Evolutionary conservation across 2,329 filamentous ascomycete genomes (phyloP), one percentile per base, ranked within the genome.

Genomic region (Trichoderma koningiopsis): DNA sequence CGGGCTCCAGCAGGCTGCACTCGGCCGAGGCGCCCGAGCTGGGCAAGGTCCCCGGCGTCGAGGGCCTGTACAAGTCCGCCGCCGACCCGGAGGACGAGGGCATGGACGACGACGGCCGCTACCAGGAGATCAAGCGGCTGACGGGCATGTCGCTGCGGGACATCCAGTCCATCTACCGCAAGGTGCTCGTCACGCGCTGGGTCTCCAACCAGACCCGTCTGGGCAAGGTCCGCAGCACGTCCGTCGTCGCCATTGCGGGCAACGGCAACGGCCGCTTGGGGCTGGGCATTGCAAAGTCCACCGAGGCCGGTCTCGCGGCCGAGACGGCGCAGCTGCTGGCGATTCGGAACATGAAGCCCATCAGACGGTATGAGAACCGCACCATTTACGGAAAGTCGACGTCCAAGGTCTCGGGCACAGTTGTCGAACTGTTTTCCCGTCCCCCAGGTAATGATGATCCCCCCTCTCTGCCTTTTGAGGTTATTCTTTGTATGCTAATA

Each of bases 201-300:
- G 96, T 99, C 70, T 85, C 88, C 73, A 98, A 99, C 82, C 95
- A 98, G 86, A 98, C 96, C 27, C 92, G 95, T 83, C 89, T 99
- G 81, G 96, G 96, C 78, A 99, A 98, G 86, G 91, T 99, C 70
- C 86, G 87, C 74, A 92, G 91, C 79, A 76, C 86, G 52, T 96
- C 95, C 76, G 85, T 89, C 74, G 82, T 98, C 71, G 89, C 89
- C 52, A 89, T 97, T 74, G 94, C 94, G 6, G 96, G 96, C 64
- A 97, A 98, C 81, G 87, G 89, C 70, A 87, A 96, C 73, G 96
- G 96, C 19, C 86, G 95, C 76, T 81, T 99, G 37, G 96, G 96
- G 13, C 86, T 98, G 70, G 96, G 96, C 68, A 92, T 95, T 81
- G 94, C 92, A 74, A 99, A 98, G 85, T 91, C 91, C 11, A 88